These are phyloP conservation scores for Mesostigma viride DNA, from an alignment of 139 green algal genomes.

Conservation along the genomic window DNA sequence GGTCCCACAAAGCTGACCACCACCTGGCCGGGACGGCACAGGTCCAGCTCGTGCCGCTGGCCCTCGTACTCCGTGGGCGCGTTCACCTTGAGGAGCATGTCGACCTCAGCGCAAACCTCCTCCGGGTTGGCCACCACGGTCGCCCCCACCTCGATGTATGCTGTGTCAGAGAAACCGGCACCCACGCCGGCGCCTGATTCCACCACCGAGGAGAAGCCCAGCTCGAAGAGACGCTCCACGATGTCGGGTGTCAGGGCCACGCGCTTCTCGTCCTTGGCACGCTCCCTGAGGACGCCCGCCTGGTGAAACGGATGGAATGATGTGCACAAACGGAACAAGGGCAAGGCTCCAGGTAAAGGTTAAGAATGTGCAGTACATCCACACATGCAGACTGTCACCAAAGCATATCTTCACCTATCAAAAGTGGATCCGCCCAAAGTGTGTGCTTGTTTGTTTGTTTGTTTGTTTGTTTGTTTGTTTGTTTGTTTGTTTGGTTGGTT, in stretches of 20 bases:
- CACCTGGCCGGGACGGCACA: background rate
- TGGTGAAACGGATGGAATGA: too few species aligned
- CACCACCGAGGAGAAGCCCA: background rate
- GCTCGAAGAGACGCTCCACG: background rate
- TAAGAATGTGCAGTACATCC: too few species aligned
- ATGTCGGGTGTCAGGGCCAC: conserved; percentile 7
- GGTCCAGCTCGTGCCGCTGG: too few species aligned
- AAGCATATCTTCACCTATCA: too few species aligned
- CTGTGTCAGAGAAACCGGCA: conserved; percentile 7
- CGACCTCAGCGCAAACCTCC: background rate
- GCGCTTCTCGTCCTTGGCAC: conserved; percentile 2
- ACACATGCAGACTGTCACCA: too few species aligned
- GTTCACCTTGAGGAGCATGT: conserved; percentile 6
- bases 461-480: too few species aligned
- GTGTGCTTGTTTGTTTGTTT: too few species aligned
- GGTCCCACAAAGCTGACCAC: background rate
- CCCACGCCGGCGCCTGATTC: background rate
- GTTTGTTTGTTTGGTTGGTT: too few species aligned
- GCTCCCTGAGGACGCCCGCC: conserved; percentile 7
- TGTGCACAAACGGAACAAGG: too few species aligned
- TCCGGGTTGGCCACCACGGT: background rate
- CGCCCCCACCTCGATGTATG: conserved; percentile 7
- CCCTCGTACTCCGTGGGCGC: too few species aligned
- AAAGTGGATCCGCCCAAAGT: too few species aligned
- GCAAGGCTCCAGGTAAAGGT: too few species aligned